Base-by-base conservation (phyloP, 768 basidiomycete genomes). In the Cyathus striatus region DNA sequence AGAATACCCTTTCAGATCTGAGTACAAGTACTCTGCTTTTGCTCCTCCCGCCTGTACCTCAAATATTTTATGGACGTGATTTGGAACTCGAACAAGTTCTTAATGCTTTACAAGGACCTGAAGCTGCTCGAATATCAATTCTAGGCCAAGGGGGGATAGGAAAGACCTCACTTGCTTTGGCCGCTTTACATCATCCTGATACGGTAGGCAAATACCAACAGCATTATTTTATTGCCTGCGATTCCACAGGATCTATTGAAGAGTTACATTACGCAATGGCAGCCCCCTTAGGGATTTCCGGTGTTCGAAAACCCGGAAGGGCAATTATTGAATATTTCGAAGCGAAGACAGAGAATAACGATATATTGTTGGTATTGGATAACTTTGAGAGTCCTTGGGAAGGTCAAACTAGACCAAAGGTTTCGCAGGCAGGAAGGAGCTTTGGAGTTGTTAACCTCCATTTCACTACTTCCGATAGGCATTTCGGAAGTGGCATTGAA, bases 311-410 rank as follows among this genome's bases (percentile, higher is more conserved):
- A 5, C 35, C 35, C 3, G 14, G 14, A 14, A 37, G 21, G 10
- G 35, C 35, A 10, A 37, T 37, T 20, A 37, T 37, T 37, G 14
- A 37, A 10, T 37, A 5, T 20, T 20, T 37, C 10, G 21, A 37
- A n/a, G 10, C 14, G 14, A n/a, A n/a, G n/a, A n/a, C n/a, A n/a
- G n/a, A n/a, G n/a, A n/a, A n/a, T n/a, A n/a, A n/a, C n/a, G n/a
- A n/a, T n/a, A n/a, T n/a, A n/a, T 37, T 37, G 18, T 16, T 37
- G 35, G 14, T 37, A n/a, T 20, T 37, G 3, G 35, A 37, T 20
- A 37, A 37, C 18, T 37, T 37, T 20, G 35, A 37, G 18, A 14
- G 14, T 20, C 35, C 35, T n/a, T 37, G 35, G 35, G 35, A 37
- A 20, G 18, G 2, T 10, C 14, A 37, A 37, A 10, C 10, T 3